Evolutionary conservation across 495 filamentous ascomycete species (phyloP).

Genomic region (Pyrenula aspistea): DNA sequence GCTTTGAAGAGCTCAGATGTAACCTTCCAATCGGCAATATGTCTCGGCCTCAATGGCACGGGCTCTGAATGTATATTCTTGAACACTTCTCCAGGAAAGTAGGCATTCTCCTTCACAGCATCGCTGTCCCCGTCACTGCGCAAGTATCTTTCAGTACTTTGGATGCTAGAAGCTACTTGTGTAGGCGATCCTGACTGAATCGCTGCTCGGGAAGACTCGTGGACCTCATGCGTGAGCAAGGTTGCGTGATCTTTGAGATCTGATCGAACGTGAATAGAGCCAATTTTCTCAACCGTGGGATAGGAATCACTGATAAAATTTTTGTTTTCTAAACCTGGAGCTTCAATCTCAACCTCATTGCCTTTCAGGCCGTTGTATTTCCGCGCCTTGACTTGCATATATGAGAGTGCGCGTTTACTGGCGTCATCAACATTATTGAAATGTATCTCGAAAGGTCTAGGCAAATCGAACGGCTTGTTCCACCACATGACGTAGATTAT

Average conservation of each 20-base stretch:
- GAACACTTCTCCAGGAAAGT: background rate
- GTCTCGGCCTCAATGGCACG: background rate
- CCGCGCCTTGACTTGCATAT: background rate
- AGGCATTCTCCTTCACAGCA: background rate
- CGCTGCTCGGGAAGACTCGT: background rate
- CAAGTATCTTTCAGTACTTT: background rate
- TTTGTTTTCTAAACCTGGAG: background rate
- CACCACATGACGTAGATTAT: constrained; percentile 23
- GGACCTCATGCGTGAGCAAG: background rate
- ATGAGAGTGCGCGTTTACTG: background rate
- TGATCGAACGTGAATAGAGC: background rate
- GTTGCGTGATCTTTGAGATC: background rate
- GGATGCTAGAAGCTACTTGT: background rate
- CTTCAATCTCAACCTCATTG: background rate
- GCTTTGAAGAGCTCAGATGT: background rate
- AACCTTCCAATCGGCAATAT: background rate
- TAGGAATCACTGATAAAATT: background rate
- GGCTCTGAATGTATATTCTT: background rate
- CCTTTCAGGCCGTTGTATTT: background rate
- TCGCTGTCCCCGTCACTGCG: background rate
- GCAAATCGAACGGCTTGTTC: constrained; percentile 18
- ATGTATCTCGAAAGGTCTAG: background rate
- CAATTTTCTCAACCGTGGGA: background rate
- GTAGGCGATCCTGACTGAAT: background rate
- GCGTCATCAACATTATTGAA: background rate